phyloP scores from a whole-genome alignment of 225 moss, liverwort and hornwort species.

The Pleurozium schreberi region DNA sequence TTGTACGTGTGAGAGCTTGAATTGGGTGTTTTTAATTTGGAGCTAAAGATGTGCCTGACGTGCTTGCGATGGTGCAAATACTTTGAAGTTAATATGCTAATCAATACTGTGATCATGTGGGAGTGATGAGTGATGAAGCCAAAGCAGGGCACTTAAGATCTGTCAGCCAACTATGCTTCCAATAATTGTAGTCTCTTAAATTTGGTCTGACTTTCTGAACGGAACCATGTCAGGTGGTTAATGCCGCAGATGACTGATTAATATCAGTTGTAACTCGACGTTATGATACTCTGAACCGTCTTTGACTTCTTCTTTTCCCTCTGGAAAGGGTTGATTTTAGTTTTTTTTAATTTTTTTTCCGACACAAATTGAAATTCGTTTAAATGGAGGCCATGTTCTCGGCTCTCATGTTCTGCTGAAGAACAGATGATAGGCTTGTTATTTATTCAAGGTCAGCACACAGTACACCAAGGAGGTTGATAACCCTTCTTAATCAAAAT shows the following conservation, averaged over 20 bases:
- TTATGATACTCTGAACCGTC: slow-evolving; percentile 14
- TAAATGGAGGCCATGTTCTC: neutral
- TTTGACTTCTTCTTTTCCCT: neutral
- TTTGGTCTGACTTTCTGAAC: slow-evolving; percentile 25
- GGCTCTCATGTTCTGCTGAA: neutral
- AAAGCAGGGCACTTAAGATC: slow-evolving; percentile 10
- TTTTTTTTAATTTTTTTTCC: neutral
- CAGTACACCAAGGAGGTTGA: neutral
- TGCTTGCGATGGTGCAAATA: neutral
- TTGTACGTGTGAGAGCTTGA: neutral
- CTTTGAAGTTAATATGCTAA: neutral
- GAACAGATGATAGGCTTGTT: neutral
- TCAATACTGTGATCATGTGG: slow-evolving; percentile 1
- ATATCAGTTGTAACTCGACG: slow-evolving; percentile 4
- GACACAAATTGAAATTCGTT: neutral
- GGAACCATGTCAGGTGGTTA: slow-evolving; percentile 20
- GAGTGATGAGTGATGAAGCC: slow-evolving; percentile 22
- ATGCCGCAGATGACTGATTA: slow-evolving; percentile 26
- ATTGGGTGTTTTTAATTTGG: neutral
- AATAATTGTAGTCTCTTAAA: slow-evolving; percentile 23
- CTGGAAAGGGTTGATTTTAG: neutral
- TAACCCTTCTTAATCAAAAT: too few relatives aligned
- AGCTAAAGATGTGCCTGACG: neutral
- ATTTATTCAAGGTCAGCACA: neutral
- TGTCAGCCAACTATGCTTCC: slow-evolving; percentile 33